Evolutionary conservation across 2,329 filamentous ascomycete species (phyloP).

Genomic region (Scytalidium lignicola): DNA sequence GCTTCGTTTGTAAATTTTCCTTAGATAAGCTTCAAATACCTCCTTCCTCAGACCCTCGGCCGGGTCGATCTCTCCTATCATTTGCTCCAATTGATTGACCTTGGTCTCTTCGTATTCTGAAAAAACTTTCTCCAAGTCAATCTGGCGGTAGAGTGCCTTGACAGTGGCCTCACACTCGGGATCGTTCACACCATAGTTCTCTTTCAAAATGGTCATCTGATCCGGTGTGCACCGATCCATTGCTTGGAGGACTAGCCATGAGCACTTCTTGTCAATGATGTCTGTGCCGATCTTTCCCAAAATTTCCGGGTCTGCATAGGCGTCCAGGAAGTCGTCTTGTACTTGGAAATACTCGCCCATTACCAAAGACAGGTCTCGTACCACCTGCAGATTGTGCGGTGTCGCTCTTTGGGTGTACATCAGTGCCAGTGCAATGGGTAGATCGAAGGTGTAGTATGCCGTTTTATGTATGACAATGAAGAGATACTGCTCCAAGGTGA

Average conservation of each 20-base stretch:
- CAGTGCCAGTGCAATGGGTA: conserved; percentile 83
- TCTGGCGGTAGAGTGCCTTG: too few species aligned
- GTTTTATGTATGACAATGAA: conserved; percentile 99
- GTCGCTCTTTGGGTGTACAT: conserved; percentile 78
- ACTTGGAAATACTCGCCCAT: conserved; percentile 98
- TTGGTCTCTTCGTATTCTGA: too few species aligned
- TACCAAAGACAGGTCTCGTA: conserved; percentile 84
- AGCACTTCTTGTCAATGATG: conserved; percentile 98
- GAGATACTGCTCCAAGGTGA: conserved; percentile 85
- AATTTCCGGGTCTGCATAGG: conserved; percentile 81
- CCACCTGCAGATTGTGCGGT: conserved; percentile 76
- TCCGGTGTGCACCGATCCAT: conserved; percentile 70
- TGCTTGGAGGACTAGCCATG: conserved; percentile 92
- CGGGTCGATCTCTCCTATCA: too few species aligned
- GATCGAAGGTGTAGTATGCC: conserved; percentile 98
- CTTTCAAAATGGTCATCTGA: conserved; percentile 77
- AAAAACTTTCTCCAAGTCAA: too few species aligned
- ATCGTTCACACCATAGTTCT: conserved; percentile 65
- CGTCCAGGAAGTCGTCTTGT: conserved; percentile 96
- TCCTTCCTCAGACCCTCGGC: too few species aligned
- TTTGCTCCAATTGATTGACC: too few species aligned
- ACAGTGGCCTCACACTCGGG: too few species aligned
- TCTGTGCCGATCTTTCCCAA: conserved; percentile 98
- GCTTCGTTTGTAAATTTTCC: too few species aligned
- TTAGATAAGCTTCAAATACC: too few species aligned